Evolutionary conservation across 139 green algal genomes (phyloP).

Genomic region (Trebouxia sp.): DNA sequence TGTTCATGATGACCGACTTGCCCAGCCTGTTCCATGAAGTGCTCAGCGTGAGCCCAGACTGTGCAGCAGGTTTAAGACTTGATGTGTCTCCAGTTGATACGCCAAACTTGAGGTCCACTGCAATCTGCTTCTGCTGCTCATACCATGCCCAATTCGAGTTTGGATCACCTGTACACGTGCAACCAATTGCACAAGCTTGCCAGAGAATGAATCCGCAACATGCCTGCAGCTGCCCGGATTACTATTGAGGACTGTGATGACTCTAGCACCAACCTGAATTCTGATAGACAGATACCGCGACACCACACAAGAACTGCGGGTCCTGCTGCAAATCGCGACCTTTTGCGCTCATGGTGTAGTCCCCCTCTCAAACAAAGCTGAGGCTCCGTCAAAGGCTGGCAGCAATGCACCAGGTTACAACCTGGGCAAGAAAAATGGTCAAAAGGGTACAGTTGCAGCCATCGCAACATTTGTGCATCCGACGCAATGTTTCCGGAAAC

Average conservation of each 20-base stretch:
- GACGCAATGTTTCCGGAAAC: too few species aligned
- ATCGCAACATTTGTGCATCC: too few species aligned
- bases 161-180: slow-evolving; percentile 21
- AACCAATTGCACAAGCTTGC: background rate
- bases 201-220: background rate
- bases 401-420: too few species aligned
- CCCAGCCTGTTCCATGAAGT: slow-evolving; percentile 20
- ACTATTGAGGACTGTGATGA: background rate
- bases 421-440: too few species aligned
- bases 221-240: background rate
- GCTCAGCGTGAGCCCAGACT: background rate
- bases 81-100: slow-evolving; percentile 22
- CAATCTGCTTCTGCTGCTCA: slow-evolving; percentile 32
- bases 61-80: background rate
- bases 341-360: background rate
- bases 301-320: slow-evolving; percentile 32
- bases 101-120: slow-evolving; percentile 19
- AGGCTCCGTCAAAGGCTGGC: too few species aligned
- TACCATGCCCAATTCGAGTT: slow-evolving; percentile 39
- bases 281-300: slow-evolving; percentile 35
- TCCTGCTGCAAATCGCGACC: background rate
- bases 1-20: slow-evolving; percentile 28
- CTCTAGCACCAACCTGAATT: slow-evolving; percentile 23
- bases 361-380: too few species aligned
- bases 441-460: too few species aligned